Conservation (phyloP, 306 rosid species). For the Dalbergia oliveri region DNA sequence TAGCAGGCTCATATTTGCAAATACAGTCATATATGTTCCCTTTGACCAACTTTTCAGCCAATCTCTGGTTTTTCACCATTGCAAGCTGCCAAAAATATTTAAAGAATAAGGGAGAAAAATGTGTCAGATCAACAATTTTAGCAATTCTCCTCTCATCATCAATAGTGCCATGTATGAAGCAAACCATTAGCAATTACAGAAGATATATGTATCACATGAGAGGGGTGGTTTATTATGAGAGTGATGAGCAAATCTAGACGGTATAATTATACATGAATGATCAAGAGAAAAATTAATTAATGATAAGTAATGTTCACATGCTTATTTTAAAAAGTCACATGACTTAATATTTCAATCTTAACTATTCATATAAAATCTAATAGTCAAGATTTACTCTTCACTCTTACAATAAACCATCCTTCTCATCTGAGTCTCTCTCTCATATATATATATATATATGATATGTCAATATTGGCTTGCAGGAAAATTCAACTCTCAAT, state of each 20-base stretch:
- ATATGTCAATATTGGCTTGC: not conserved
- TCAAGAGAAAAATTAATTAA: too few species aligned
- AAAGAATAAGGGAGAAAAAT: not conserved
- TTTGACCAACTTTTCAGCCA: conserved; percentile 87
- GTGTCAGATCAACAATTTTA: conserved; percentile 21
- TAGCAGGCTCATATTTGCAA: conserved; percentile 86
- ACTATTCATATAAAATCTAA: too few species aligned
- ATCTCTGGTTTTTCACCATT: conserved; percentile 97
- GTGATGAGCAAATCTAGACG: too few species aligned
- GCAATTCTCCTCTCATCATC: not conserved
- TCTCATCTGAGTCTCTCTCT: too few species aligned
- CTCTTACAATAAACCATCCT: too few species aligned
- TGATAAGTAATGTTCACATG: too few species aligned
- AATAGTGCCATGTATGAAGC: conserved; percentile 4
- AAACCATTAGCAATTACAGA: not conserved
- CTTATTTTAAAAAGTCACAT: too few species aligned
- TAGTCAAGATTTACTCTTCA: too few species aligned
- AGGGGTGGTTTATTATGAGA: too few species aligned
- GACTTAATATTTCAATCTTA: too few species aligned
- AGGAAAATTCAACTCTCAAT: not conserved
- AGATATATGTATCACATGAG: not conserved
- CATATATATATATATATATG: not conserved
- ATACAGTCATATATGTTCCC: conserved; percentile 89
- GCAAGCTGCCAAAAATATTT: conserved; percentile 76
- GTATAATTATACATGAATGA: too few species aligned